Conservation (phyloP, 495 filamentous ascomycete species). For the Lasiosphaeria miniovina region DNA sequence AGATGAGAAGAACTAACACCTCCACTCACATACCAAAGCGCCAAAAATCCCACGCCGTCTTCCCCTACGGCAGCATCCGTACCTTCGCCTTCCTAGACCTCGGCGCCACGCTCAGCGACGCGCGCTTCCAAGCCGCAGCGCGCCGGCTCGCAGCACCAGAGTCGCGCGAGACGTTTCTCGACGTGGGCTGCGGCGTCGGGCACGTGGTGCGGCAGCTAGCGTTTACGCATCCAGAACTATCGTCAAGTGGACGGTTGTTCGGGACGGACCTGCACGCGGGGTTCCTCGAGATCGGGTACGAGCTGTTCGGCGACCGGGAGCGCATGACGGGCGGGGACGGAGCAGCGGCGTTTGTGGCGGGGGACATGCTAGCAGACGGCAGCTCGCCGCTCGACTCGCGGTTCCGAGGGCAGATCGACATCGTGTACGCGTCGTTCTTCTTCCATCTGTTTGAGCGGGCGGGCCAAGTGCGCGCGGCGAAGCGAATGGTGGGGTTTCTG, state of each 20-base stretch:
- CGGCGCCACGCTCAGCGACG: conserved; percentile 25
- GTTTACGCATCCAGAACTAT: conserved; percentile 32
- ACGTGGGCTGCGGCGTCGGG: conserved; percentile 50
- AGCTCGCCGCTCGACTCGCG: conserved; percentile 12
- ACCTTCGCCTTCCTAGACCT: conserved; percentile 51
- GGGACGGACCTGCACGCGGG: conserved; percentile 41
- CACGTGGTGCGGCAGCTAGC: conserved; percentile 46
- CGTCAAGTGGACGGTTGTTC: conserved; percentile 31
- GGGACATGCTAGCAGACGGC: conserved; percentile 29
- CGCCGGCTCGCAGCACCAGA: conserved; percentile 32
- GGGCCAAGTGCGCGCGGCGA: conserved; percentile 34
- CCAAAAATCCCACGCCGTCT: conserved; percentile 34
- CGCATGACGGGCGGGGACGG: conserved; percentile 2
- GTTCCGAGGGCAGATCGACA: conserved; percentile 34
- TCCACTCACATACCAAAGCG: conserved; percentile 3
- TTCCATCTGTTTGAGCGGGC: conserved; percentile 46
- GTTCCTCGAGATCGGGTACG: conserved; percentile 45
- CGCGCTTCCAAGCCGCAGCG: conserved; percentile 11
- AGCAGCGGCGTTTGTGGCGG: conserved; percentile 25
- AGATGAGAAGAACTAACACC: too few relatives aligned
- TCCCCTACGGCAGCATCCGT: conserved; percentile 54
- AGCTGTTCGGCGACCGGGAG: conserved; percentile 34
- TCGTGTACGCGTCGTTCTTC: conserved; percentile 43
- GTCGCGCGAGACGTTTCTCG: conserved; percentile 34
- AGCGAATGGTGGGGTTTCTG: conserved; percentile 34